Conservation (phyloP, 2,329 filamentous ascomycete species). For the Monilinia fructigena region DNA sequence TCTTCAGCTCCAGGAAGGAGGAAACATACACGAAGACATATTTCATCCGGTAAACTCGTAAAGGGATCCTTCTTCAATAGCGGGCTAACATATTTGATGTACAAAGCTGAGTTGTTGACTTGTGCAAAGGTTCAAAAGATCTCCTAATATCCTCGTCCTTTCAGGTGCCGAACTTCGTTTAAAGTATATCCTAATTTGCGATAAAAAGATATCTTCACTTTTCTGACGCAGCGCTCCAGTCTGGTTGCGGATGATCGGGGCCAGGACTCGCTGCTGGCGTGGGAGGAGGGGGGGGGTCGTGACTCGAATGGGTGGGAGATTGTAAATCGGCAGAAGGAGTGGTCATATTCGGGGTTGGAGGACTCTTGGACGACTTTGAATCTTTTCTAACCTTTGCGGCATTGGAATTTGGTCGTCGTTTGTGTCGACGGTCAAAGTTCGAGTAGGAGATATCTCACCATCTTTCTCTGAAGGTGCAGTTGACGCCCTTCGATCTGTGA, state of each 20-base stretch:
- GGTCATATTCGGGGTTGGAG: constrained; percentile 65
- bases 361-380: constrained; percentile 53
- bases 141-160: constrained; percentile 77
- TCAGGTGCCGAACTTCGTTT: constrained; percentile 72
- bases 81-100: constrained; percentile 88
- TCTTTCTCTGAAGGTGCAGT: constrained; percentile 53
- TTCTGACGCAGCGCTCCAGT: constrained; percentile 76
- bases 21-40: constrained; percentile 76
- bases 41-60: constrained; percentile 83
- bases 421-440: constrained; percentile 50
- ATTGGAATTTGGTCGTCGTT: constrained; percentile 42
- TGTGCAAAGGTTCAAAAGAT: constrained; percentile 89
- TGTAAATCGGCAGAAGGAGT: constrained; percentile 64
- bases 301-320: constrained; percentile 40
- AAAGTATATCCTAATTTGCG: constrained; percentile 78
- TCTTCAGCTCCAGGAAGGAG: neutral
- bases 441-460: constrained; percentile 37
- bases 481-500: constrained; percentile 61
- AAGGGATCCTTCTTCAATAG: constrained; percentile 96
- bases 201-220: constrained; percentile 78
- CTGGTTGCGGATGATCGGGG: constrained; percentile 59
- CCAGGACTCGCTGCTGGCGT: constrained; percentile 66
- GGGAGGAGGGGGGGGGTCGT: constrained; percentile 58
- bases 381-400: constrained; percentile 52
- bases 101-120: constrained; percentile 95